Base-by-base conservation (phyloP, 495 filamentous ascomycete species). In the Glonium stellatum region DNA sequence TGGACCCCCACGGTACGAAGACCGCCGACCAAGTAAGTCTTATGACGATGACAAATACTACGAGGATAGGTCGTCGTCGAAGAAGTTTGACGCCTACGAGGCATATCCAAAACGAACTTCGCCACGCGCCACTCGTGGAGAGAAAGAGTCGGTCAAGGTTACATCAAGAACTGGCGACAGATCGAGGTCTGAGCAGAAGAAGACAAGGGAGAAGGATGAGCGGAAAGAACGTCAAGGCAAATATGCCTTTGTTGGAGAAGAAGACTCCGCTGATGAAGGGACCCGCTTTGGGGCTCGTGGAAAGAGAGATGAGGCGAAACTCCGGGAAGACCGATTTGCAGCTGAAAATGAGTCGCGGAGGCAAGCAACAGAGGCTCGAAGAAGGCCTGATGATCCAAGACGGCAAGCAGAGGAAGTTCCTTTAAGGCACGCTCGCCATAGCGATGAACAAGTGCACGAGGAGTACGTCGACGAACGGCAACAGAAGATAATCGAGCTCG, bases 11-110 rank as follows among this genome's bases (percentile, higher is more conserved):
- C 64, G 69, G 34, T 67, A 56, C 59, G 69, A 71, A 42, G 67
- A 68, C 48, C 66, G 61, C 56, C 69, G 55, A 54, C 54, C 64
- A 34, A 27, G 35, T 19, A 55, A 56, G 8, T 58, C 50, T 1
- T 69, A 61, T 47, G 64, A 71, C 27, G 68, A 70, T 23, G 66
- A 71, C 47, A 59, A 68, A n/a, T 58, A 54, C 49, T 60, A 63
- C 58, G 66, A 72, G n/a, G 63, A 70, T 15, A 53, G 66, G 36
- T 46, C 64, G 12, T 44, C 58, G 39, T 55, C 57, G 18, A 59
- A 57, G 10, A 69, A 65, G 54, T 69, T 67, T 55, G 67, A 71
- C n/a, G 64, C 57, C 0, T 67, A 68, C 54, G 65, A 71, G 23
- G 48, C 63, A 5, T 61, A 61, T 44, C 51, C 68, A 51, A 58